These are phyloP conservation scores for Asterochloris sp. DNA, from an alignment of 139 green algal genomes.

Conservation along the genomic window DNA sequence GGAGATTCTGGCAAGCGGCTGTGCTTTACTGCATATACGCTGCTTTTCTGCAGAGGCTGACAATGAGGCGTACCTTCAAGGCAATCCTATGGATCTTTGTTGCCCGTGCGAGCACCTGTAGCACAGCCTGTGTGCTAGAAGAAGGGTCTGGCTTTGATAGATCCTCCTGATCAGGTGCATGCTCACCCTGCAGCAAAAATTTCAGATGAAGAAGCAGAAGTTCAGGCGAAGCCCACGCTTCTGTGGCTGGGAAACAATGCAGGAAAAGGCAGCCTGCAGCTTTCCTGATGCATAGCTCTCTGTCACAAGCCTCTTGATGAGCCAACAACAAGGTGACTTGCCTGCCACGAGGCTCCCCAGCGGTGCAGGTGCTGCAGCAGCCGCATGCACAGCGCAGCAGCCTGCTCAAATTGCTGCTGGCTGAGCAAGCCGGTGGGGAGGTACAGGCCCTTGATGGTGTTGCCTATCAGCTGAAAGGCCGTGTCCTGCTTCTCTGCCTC, in stretches of 20 bases:
- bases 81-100: conserved; percentile 68
- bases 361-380: conserved; percentile 63
- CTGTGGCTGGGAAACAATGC: no score
- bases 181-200: neutral
- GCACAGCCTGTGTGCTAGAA: conserved; percentile 61
- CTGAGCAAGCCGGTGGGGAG: conserved; percentile 46
- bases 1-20: no score
- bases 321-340: neutral
- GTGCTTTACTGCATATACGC: no score
- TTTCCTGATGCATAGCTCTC: no score
- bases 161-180: neutral
- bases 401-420: conserved; percentile 41
- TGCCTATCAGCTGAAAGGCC: conserved; percentile 27
- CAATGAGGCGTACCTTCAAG: conserved; percentile 42
- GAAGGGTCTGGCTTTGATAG: conserved; percentile 45
- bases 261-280: no score
- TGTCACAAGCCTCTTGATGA: neutral
- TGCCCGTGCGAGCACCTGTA: conserved; percentile 78
- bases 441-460: conserved; percentile 20
- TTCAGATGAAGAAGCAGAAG: no score
- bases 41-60: neutral
- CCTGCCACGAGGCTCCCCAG: conserved; percentile 38
- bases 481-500: conserved; percentile 5
- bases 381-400: conserved; percentile 35
- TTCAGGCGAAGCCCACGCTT: no score